Percentiles rank a stretch among this genome's conserved stretches.
Evolutionary conservation across 2,329 filamentous ascomycete genomes (phyloP).

Genomic region (Thielaviopsis euricoi): DNA sequence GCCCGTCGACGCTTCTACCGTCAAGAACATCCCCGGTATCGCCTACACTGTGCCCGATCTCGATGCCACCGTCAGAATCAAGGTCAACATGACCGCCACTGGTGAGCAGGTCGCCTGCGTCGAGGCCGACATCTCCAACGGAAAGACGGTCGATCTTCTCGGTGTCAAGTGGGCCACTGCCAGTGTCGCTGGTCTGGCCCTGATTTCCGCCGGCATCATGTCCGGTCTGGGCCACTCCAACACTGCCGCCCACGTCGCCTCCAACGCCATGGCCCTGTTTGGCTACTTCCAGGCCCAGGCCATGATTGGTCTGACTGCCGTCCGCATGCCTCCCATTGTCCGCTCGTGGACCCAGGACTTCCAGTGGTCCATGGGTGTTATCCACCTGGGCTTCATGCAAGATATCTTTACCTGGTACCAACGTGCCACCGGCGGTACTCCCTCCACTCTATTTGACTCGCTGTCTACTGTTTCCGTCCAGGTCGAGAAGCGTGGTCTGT

Average conservation of each 20-base stretch:
- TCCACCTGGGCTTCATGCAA: slow-evolving; percentile 75
- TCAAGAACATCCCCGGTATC: slow-evolving; percentile 58
- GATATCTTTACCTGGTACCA: slow-evolving; percentile 89
- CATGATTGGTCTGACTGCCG: slow-evolving; percentile 70
- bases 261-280: slow-evolving; percentile 86
- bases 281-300: slow-evolving; percentile 90
- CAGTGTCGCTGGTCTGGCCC: slow-evolving; percentile 67
- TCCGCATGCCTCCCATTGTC: slow-evolving; percentile 73
- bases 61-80: slow-evolving; percentile 68
- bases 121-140: slow-evolving; percentile 75
- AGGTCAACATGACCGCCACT: slow-evolving; percentile 53
- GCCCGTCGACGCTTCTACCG: slow-evolving; percentile 35
- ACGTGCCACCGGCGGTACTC: slow-evolving; percentile 74
- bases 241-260: slow-evolving; percentile 83
- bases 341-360: slow-evolving; percentile 94
- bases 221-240: slow-evolving; percentile 86
- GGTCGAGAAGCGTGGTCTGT: slow-evolving; percentile 47
- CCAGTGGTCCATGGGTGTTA: slow-evolving; percentile 96
- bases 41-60: slow-evolving; percentile 83
- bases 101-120: slow-evolving; percentile 63
- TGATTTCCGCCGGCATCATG: slow-evolving; percentile 72
- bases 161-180: slow-evolving; percentile 84
- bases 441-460: slow-evolving; percentile 60
- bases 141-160: slow-evolving; percentile 76
- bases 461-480: slow-evolving; percentile 65